Conservation (phyloP, 2,329 filamentous ascomycete genomes). For the Colletotrichum spinosum region DNA sequence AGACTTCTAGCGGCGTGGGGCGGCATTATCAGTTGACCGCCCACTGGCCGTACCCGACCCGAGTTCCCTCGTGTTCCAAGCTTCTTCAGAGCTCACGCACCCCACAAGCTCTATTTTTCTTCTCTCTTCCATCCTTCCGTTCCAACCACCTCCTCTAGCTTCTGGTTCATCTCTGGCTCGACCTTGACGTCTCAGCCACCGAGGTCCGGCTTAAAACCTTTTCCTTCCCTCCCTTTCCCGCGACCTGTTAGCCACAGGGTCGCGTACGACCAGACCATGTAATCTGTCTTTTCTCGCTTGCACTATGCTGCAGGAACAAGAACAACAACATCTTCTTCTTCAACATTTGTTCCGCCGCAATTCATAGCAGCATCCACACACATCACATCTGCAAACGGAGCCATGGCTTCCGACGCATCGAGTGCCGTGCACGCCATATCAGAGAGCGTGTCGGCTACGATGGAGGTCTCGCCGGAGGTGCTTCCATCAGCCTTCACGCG, state of each 20-base stretch:
- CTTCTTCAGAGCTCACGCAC: conserved; percentile 32
- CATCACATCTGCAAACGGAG: conserved; percentile 39
- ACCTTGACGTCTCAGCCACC: conserved; percentile 28
- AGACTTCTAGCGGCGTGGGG: conserved; percentile 25
- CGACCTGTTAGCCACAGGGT: conserved; percentile 24
- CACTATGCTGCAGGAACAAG: conserved; percentile 36
- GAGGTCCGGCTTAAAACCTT: conserved; percentile 19
- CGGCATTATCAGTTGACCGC: conserved; percentile 17
- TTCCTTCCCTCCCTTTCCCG: conserved; percentile 18
- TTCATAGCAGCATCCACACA: conserved; percentile 6
- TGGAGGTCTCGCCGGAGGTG: conserved; percentile 46
- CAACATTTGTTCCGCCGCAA: conserved; percentile 2
- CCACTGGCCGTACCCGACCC: conserved; percentile 31
- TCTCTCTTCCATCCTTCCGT: conserved; percentile 22
- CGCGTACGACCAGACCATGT: conserved; percentile 30
- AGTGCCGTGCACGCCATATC: conserved; percentile 50
- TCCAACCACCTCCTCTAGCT: conserved; percentile 31
- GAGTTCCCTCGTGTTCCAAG: conserved; percentile 28
- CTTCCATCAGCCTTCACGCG: conserved; percentile 54
- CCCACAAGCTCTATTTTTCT: conserved; percentile 33
- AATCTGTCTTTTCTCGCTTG: conserved; percentile 32
- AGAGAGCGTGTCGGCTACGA: conserved; percentile 46
- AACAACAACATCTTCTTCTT: conserved; percentile 2
- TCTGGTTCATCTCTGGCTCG: conserved; percentile 1
- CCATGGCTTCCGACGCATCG: conserved; percentile 56